These are phyloP conservation scores for Amylocystis lapponica DNA, from an alignment of 768 basidiomycete species.

Conservation along the genomic window DNA sequence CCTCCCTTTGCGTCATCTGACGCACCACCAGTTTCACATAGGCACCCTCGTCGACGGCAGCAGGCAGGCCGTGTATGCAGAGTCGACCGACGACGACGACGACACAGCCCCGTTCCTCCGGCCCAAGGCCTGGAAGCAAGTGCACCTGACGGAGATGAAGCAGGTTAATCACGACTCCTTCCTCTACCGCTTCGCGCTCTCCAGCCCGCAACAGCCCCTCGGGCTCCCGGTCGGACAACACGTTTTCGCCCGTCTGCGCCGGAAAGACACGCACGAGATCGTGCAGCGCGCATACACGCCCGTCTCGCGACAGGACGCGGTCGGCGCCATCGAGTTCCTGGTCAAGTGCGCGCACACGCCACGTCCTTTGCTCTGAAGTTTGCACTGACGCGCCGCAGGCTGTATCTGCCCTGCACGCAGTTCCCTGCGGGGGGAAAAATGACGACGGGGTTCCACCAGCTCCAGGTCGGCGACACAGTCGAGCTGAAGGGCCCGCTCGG, in stretches of 20 bases:
- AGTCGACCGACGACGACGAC: not conserved
- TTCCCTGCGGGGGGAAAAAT: conserved; percentile 47
- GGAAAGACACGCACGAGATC: conserved; percentile 31
- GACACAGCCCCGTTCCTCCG: conserved; percentile 34
- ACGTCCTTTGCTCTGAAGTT: not conserved
- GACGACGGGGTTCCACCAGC: conserved; percentile 41
- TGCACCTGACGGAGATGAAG: conserved; percentile 31
- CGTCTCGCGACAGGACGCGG: conserved; percentile 36
- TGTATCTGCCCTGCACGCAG: conserved; percentile 35
- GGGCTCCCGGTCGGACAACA: conserved; percentile 59
- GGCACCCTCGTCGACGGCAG: conserved; percentile 33
- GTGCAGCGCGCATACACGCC: conserved; percentile 60
- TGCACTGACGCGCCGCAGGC: conserved; percentile 19
- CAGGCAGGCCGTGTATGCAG: conserved; percentile 2
- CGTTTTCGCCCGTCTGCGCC: conserved; percentile 43
- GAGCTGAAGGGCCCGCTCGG: conserved; percentile 60
- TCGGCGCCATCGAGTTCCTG: conserved; percentile 46
- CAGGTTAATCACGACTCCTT: conserved; percentile 43
- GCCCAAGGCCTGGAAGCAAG: conserved; percentile 43
- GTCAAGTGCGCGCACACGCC: conserved; percentile 36
- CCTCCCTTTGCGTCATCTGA: conserved; percentile 3
- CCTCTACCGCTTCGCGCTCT: conserved; percentile 45
- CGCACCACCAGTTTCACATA: conserved; percentile 36
- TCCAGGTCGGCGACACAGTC: conserved; percentile 42
- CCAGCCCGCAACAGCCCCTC: conserved; percentile 33